Conservation (phyloP, 306 rosid genomes). For the Lotus japonicus region DNA sequence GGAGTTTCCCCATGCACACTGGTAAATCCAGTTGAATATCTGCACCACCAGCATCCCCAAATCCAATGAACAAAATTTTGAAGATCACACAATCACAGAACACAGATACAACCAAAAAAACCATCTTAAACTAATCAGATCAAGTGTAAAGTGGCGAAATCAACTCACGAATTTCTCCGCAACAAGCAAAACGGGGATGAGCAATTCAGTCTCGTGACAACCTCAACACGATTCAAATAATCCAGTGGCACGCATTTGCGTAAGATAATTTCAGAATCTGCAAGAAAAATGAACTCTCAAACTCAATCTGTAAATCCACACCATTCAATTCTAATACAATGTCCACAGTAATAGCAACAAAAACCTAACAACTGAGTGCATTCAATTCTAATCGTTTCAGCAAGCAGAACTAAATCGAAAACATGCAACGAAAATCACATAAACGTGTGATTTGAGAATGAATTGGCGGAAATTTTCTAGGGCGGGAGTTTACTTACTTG, state of each 20-base stretch:
- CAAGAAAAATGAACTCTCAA: too few species aligned
- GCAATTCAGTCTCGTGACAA: slow-evolving; percentile 28
- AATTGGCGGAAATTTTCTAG: neutral
- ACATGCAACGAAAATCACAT: neutral
- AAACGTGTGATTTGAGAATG: neutral
- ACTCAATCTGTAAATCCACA: neutral
- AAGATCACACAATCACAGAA: neutral
- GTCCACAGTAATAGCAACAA: neutral
- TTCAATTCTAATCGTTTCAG: slow-evolving; percentile 6
- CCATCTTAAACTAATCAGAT: neutral
- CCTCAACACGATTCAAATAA: slow-evolving; percentile 28
- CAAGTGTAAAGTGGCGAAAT: neutral
- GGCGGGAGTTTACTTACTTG: slow-evolving; percentile 21
- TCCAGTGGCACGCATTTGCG: slow-evolving; percentile 42
- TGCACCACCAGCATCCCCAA: slow-evolving; percentile 30
- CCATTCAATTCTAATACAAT: too few species aligned
- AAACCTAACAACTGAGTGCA: neutral
- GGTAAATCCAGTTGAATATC: slow-evolving; percentile 76
- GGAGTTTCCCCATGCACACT: slow-evolving; percentile 91
- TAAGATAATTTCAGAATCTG: slow-evolving; percentile 23
- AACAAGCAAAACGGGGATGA: slow-evolving; percentile 33
- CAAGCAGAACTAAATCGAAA: neutral
- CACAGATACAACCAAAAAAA: neutral
- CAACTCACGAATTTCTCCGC: slow-evolving; percentile 58
- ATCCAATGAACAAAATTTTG: neutral